Evolutionary conservation across 257 asterid genomes (phyloP).

Genomic region (Mentha longifolia): DNA sequence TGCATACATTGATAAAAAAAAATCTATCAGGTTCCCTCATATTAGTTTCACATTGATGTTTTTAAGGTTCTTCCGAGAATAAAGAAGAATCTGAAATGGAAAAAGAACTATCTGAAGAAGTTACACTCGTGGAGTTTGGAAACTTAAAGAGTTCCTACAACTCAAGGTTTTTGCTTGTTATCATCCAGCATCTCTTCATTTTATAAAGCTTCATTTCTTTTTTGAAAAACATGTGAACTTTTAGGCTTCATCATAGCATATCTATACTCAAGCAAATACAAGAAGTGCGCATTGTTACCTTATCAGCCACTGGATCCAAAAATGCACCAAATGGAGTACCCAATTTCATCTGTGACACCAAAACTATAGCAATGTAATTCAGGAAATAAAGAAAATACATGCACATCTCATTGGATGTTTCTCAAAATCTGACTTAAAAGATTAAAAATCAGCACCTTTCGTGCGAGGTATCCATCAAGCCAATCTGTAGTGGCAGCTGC

Average conservation of each 20-base stretch:
- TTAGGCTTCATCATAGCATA: neutral
- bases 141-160: no score
- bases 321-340: conserved; percentile 97
- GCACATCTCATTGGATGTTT: conserved; percentile 20
- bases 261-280: conserved; percentile 20
- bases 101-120: no score
- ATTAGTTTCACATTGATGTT: conserved; percentile 16
- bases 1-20: conserved; percentile 40
- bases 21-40: conserved; percentile 25
- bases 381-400: conserved; percentile 28
- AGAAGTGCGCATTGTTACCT: conserved; percentile 53
- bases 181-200: neutral
- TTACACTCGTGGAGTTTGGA: no score
- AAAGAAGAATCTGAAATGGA: no score
- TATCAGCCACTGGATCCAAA: conserved; percentile 99
- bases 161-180: conserved; percentile 17
- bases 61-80: conserved; percentile 27
- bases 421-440: neutral
- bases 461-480: conserved; percentile 98
- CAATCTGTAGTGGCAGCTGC: conserved; percentile 96
- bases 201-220: neutral
- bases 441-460: conserved; percentile 64
- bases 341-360: conserved; percentile 76
- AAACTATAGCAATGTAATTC: conserved; percentile 32
- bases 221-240: neutral